Percentiles rank a stretch among this genome's conserved stretches.
Evolutionary conservation across 1,284 basidiomycete species (phyloP).

Genomic region (Boletus sp.): DNA sequence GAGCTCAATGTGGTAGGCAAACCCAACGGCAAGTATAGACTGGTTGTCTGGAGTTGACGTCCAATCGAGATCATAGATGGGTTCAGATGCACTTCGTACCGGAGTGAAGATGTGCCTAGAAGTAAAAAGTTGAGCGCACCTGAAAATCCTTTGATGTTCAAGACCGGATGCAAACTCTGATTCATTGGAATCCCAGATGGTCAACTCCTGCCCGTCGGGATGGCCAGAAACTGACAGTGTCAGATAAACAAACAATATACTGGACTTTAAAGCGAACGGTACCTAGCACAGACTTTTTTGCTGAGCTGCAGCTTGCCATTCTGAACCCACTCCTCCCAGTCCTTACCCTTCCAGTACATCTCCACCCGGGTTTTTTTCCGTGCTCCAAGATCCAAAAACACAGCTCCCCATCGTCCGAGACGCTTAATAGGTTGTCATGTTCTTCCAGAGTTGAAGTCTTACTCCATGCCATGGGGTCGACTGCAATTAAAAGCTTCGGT

Average conservation of each 20-base stretch:
- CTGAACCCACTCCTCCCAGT: constrained; percentile 66
- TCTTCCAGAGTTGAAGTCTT: constrained; percentile 41
- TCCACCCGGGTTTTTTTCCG: constrained; percentile 47
- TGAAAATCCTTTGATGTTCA: constrained; percentile 65
- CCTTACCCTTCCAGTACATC: constrained; percentile 69
- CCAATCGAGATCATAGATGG: constrained; percentile 85
- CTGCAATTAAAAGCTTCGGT: constrained; percentile 65
- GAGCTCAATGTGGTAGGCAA: constrained; percentile 73
- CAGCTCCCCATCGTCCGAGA: constrained; percentile 70
- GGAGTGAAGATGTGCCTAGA: background rate
- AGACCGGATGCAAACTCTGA: constrained; percentile 92
- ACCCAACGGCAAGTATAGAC: constrained; percentile 87
- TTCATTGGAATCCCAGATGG: constrained; percentile 92
- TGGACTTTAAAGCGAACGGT: constrained; percentile 15
- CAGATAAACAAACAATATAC: constrained; percentile 6
- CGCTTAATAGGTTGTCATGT: constrained; percentile 76
- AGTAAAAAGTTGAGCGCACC: constrained; percentile 41
- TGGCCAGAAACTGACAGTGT: constrained; percentile 50
- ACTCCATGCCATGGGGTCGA: constrained; percentile 91
- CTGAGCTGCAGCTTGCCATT: constrained; percentile 80
- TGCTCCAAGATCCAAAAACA: constrained; percentile 79
- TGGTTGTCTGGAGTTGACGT: constrained; percentile 86
- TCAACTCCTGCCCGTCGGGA: constrained; percentile 69
- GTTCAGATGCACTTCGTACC: constrained; percentile 39
- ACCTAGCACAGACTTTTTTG: constrained; percentile 85